Percentiles rank a stretch among this genome's conserved stretches.
phyloP scores from a whole-genome alignment of 2,329 filamentous ascomycete genomes.

The Domatiomyces globalis region DNA sequence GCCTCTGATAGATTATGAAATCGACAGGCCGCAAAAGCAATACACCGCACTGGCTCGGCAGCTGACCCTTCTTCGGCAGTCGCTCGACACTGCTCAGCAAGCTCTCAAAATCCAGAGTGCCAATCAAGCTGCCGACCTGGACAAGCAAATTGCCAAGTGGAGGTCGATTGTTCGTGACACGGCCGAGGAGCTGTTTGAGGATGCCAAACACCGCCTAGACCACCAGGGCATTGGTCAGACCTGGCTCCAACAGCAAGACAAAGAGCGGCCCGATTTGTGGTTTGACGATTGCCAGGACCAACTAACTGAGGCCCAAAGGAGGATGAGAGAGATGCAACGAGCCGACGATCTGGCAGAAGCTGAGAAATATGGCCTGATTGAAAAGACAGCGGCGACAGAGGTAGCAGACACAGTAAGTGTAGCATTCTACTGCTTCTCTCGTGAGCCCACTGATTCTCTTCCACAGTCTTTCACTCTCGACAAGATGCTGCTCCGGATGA shows the following conservation, averaged over 20 bases:
- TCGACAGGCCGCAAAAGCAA: constrained; percentile 25
- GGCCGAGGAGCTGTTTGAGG: constrained; percentile 53
- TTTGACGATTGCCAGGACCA: constrained; percentile 21
- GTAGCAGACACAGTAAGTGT: constrained; percentile 20
- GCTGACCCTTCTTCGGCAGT: constrained; percentile 20
- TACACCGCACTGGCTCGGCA: constrained; percentile 22
- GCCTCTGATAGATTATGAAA: no score
- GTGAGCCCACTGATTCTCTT: constrained; percentile 10
- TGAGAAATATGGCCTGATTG: constrained; percentile 29
- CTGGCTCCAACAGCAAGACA: constrained; percentile 37
- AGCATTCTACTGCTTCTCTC: constrained; percentile 9
- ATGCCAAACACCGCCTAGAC: constrained; percentile 45
- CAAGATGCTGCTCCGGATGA: constrained; percentile 52
- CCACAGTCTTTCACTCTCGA: constrained; percentile 51
- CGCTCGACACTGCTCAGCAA: constrained; percentile 40
- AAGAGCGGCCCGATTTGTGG: constrained; percentile 24
- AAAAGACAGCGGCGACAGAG: constrained; percentile 5
- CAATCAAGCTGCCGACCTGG: constrained; percentile 40
- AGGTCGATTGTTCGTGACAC: constrained; percentile 44
- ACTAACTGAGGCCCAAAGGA: constrained; percentile 31
- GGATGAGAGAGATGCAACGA: constrained; percentile 22
- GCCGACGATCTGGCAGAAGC: constrained; percentile 30
- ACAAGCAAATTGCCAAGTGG: constrained; percentile 47
- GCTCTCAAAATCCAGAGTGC: constrained; percentile 37
- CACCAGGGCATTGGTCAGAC: constrained; percentile 49